Conservation (phyloP, 352 stramenopile genomes). For the Phytopythium boreale region DNA sequence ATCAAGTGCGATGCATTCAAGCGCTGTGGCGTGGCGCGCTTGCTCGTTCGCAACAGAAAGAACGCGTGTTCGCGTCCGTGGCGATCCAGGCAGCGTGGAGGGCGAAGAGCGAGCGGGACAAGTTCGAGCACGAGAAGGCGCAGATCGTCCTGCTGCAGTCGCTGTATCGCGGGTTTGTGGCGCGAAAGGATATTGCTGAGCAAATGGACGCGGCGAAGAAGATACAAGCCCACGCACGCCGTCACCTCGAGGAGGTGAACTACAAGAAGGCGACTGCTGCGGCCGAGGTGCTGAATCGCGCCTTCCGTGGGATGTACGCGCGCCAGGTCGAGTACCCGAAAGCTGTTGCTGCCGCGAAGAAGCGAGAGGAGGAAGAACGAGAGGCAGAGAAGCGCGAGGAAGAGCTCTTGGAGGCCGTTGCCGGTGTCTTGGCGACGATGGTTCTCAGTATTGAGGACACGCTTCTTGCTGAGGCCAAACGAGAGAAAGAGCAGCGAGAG, state of each 20-base stretch:
- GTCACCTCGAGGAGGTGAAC: conserved; percentile 14
- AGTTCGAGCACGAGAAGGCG: conserved; percentile 26
- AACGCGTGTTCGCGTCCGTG: conserved; percentile 13
- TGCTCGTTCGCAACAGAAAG: conserved; percentile 11
- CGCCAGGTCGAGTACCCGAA: conserved; percentile 3
- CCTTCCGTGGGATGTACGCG: conserved; percentile 27
- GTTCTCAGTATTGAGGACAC: conserved; percentile 1
- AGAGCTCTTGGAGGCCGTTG: conserved; percentile 1
- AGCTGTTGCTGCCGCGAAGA: not conserved
- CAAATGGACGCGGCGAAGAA: conserved; percentile 16
- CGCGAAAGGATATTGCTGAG: conserved; percentile 9
- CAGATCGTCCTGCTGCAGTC: conserved; percentile 31
- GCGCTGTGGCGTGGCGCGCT: conserved; percentile 26
- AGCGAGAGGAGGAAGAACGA: not conserved
- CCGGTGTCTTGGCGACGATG: not conserved
- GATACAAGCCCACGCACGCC: conserved; percentile 30
- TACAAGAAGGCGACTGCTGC: conserved; percentile 15
- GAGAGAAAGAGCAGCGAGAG: not conserved
- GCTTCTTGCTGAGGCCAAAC: not conserved
- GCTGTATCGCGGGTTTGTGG: conserved; percentile 20
- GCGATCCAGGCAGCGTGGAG: conserved; percentile 32
- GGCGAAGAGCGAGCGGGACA: conserved; percentile 20
- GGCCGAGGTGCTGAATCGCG: conserved; percentile 27
- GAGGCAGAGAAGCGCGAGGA: not conserved
- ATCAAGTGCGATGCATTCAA: conserved; percentile 21